Evolutionary conservation across 2,329 filamentous ascomycete genomes (phyloP).

Genomic region (Alternaria ethzedia): DNA sequence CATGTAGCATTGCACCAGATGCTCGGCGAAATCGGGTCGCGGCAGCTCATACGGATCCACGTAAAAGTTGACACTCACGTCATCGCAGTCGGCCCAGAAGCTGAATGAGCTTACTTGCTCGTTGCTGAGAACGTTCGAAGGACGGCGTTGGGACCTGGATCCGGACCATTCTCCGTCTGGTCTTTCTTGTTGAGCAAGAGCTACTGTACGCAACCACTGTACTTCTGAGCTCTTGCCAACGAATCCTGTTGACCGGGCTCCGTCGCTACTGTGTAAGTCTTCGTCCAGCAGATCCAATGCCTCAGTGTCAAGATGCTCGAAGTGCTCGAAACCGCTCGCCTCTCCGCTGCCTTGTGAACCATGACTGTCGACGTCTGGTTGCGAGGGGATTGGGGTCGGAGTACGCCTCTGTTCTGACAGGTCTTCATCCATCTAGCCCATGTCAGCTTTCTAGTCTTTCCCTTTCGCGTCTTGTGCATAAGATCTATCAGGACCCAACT

Average conservation of each 20-base stretch:
- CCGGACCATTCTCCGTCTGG: slow-evolving; percentile 12
- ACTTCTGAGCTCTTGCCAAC: slow-evolving; percentile 43
- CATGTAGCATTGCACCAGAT: slow-evolving; percentile 47
- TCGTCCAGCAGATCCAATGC: slow-evolving; percentile 37
- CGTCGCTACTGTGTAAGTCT: slow-evolving; percentile 32
- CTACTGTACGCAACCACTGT: slow-evolving; percentile 39
- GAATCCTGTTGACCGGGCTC: slow-evolving; percentile 40
- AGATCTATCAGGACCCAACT: not conserved
- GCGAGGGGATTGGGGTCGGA: slow-evolving; percentile 17
- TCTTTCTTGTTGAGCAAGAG: slow-evolving; percentile 29
- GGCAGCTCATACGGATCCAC: slow-evolving; percentile 45
- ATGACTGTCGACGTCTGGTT: slow-evolving; percentile 26
- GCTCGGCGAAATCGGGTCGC: slow-evolving; percentile 36
- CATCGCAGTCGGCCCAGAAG: slow-evolving; percentile 44
- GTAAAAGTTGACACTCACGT: slow-evolving; percentile 27
- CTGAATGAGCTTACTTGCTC: slow-evolving; percentile 41
- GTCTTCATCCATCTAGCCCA: slow-evolving; percentile 35
- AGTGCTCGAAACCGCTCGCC: slow-evolving; percentile 3
- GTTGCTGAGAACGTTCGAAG: slow-evolving; percentile 12
- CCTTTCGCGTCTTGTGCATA: not conserved
- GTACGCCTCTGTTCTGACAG: slow-evolving; percentile 25
- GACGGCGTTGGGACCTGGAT: slow-evolving; percentile 5
- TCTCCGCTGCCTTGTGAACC: slow-evolving; percentile 18
- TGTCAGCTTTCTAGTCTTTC: slow-evolving; percentile 10
- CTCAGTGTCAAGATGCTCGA: slow-evolving; percentile 24